Evolutionary conservation across 805 yeast species (phyloP), one percentile per base, ranked within the genome.

Genomic region (Saccharomycopsis microspora): DNA sequence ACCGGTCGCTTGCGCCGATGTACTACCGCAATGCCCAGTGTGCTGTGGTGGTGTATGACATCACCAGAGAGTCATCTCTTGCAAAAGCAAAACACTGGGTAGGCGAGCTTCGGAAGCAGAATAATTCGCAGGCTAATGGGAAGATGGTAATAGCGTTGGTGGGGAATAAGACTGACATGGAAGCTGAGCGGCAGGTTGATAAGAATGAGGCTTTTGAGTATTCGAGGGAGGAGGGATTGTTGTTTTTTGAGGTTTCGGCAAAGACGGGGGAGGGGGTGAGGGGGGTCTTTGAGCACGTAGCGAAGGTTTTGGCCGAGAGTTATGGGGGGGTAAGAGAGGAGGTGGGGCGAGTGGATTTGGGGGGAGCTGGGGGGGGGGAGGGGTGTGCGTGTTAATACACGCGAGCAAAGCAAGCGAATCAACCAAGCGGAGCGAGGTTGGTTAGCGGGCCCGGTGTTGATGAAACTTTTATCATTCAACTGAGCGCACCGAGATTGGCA

Each of bases 1-100:
- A 83, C 58, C 73, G 82, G 53, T 78, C 86, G 0, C 66, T 84
- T 54, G 85, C 90, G 3, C 88, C 90, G 32, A 84, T 84, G 88
- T 84, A 84, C 64, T 84, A 84, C 61, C 63, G 94, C 55, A 82
- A 82, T 58, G 84, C 89, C 31, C 82, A 84, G 61, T 83, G 86
- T 35, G 93, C 94, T 0, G 64, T 84, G 39, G 82, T 85, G 11
- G 90, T 83, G 3, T 84, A 78, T 58, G 94, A 84, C 60, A 76
- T 84, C 47, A 81, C 89, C 1, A 78, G 76, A 54, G 74, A 73
- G 38, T 67, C 78, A 0, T 80, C 87, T 2, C 68, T 82, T 47
- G 71, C 69, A 43, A 78, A 80, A 58, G 90, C 90, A 3, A 78
- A 80, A 56, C 76, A 77, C 42, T 84, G 90, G 90, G 78, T 82